Conservation (phyloP, 2,329 filamentous ascomycete species). For the Arthrobotrys sphaeroides region DNA sequence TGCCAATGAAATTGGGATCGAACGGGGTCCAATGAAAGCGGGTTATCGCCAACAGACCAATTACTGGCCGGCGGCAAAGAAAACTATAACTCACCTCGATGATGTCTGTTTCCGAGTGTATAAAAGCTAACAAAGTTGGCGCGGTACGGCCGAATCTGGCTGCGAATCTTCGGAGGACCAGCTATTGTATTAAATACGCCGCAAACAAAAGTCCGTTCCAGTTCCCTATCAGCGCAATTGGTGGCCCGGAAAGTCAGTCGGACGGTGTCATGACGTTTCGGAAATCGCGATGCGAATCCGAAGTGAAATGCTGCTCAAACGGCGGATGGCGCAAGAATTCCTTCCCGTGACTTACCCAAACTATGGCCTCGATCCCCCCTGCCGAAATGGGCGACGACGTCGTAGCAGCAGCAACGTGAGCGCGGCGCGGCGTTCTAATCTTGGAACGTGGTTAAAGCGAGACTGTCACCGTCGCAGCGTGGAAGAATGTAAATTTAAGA, state of each 20-base stretch:
- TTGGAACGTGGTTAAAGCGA: slow-evolving; percentile 22
- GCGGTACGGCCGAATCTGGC: not conserved
- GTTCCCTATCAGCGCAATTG: slow-evolving; percentile 15
- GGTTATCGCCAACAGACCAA: not conserved
- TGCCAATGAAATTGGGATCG: slow-evolving; percentile 39
- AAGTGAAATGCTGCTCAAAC: slow-evolving; percentile 42
- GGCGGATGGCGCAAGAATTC: slow-evolving; percentile 40
- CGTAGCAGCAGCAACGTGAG: slow-evolving; percentile 32
- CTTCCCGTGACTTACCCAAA: slow-evolving; percentile 7
- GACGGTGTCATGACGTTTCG: slow-evolving; percentile 23
- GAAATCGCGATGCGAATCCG: slow-evolving; percentile 27
- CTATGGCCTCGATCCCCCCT: slow-evolving; percentile 1
- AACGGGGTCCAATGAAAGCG: slow-evolving; percentile 38
- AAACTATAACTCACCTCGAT: slow-evolving; percentile 40
- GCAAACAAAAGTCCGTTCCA: slow-evolving; percentile 16
- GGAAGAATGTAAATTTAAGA: slow-evolving; percentile 13
- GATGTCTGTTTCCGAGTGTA: slow-evolving; percentile 28
- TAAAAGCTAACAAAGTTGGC: slow-evolving; percentile 28
- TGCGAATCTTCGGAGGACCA: slow-evolving; percentile 9
- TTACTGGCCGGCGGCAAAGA: slow-evolving; percentile 52
- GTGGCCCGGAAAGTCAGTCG: slow-evolving; percentile 26
- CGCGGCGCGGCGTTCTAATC: slow-evolving; percentile 35
- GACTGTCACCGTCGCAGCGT: slow-evolving; percentile 23
- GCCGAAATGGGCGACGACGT: slow-evolving; percentile 40
- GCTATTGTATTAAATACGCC: slow-evolving; percentile 16